Base-by-base conservation (phyloP, 2,329 filamentous ascomycete species). In the Beauveria brongniartii region DNA sequence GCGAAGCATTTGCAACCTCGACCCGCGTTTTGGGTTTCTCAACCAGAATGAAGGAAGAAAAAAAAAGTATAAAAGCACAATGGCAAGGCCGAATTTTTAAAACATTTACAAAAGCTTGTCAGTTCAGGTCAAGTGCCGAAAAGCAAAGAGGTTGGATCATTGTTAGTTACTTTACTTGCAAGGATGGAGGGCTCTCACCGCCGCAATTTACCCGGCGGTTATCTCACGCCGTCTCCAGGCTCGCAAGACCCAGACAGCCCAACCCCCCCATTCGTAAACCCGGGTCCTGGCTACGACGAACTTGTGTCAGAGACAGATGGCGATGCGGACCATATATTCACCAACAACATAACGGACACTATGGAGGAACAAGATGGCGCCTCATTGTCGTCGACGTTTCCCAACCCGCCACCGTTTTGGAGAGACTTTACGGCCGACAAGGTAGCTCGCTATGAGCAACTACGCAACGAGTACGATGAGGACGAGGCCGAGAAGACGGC, bases 401-500 rank as follows among this genome's bases (percentile, higher is more conserved):
- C 94, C 26, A 85, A 89, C 57, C 94, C 94, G 28, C 94, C 94
- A 28, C 87, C 88, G 1, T 96, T 97, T 76, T 97, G 90, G 86
- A 87, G 88, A 66, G 82, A 90, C 72, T 97, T 97, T 75, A 96
- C 91, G 0, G 73, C 85, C 3, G 84, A 88, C 30, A 95, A 93
- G 69, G 69, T 90, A 57, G 75, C 83, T 16, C 84, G 84, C 4
- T 74, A 82, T 59, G 72, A 76, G 6, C 72, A 75, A 24, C 66
- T 83, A 16, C 77, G 75, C 55, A 71, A 72, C 51, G 67, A 75
- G 1, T 71, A 77, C 61, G 70, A 74, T 34, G 71, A 73, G 12
- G 67, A 69, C 12, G 63, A 71, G 63, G 69, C 67, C 24, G 47
- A 44, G 16, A 50, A 55, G 47, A 28, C 24, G 16, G 61, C 65